Base-by-base conservation (phyloP, 176 grass and related monocot genomes). In the Oryza coarctata region DNA sequence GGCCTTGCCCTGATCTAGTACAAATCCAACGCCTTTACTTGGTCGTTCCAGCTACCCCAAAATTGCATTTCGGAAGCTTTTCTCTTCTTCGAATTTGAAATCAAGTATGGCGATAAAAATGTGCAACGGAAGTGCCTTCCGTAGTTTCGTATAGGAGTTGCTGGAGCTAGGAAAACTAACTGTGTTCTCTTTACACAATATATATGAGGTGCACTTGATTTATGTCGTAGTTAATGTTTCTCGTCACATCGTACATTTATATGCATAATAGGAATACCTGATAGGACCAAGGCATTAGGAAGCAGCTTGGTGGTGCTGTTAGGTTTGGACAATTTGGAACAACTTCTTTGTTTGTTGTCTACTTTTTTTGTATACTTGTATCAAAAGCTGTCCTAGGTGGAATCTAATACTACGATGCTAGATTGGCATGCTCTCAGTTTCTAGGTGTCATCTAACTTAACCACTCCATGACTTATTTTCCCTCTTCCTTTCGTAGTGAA, bases 221-320 rank as follows among this genome's bases (percentile, higher is more conserved):
- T 35, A 29, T 72, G 31, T 65, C 20, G 14, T 57, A 33, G 35
- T 89, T 77, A 77, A 60, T 89, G 65, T 35, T 34, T 72, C 23
- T 36, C 41, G 29, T 49, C 88, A 67, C 80, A 41, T 73, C 49
- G 83, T 34, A 66, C 79, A 86, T 47, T 82, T 72, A 40, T 50
- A 60, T 89, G 44, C 58, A 66, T 77, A 77, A 32, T 65, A 60
- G 4, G 77, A n/a, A 1, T 47, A 49, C 43, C 44, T 65, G 26
- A 26, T 60, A 43, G 76, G 31, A 52, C 57, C 11, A 9, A 39
- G 23, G 15, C 12, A 35, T 12, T n/a, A 73, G 40, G 68, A 71
- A 70, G 71, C 58, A 3, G 4, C 25, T 44, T 50, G n/a, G 2
- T 80, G 38, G 2, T 67, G 87, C 47, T 65, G 70, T 75, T 70